phyloP scores from a whole-genome alignment of 108 stramenopile genomes.

The Fragilariopsis cylindrus region DNA sequence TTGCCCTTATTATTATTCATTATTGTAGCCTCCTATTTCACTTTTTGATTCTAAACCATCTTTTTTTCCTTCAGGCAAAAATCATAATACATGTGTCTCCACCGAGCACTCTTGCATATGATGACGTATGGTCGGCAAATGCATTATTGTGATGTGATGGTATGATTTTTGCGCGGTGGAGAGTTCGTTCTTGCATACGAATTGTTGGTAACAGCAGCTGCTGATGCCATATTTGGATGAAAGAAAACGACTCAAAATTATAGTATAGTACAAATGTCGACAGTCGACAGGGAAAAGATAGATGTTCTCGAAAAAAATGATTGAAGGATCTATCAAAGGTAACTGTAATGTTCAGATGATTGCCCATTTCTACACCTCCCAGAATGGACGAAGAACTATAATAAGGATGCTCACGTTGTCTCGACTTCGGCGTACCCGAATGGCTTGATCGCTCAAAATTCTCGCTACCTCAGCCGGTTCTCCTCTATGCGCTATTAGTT shows the following conservation, averaged over 20 bases:
- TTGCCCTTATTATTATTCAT: too few species aligned
- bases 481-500: constrained; percentile 83
- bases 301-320: neutral
- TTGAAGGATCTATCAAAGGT: constrained; percentile 1
- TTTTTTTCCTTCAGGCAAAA: too few species aligned
- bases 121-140: too few species aligned
- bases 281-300: neutral
- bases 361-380: constrained; percentile 50
- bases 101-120: too few species aligned
- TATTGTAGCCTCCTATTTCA: too few species aligned
- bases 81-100: too few species aligned
- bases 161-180: too few species aligned
- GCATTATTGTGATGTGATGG: too few species aligned
- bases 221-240: neutral
- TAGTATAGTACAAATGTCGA: neutral
- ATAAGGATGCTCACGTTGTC: constrained; percentile 95
- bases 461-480: constrained; percentile 91
- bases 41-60: too few species aligned
- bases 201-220: too few species aligned
- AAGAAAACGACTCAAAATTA: neutral
- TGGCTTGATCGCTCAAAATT: constrained; percentile 90
- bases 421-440: constrained; percentile 88
- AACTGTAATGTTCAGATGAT: neutral
- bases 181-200: too few species aligned
- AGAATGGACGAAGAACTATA: constrained; percentile 87